A percentile compares a stretch with the other conserved stretches of the same genome.
Conservation (phyloP, 2,329 filamentous ascomycete genomes). For the Nakataea oryzae region DNA sequence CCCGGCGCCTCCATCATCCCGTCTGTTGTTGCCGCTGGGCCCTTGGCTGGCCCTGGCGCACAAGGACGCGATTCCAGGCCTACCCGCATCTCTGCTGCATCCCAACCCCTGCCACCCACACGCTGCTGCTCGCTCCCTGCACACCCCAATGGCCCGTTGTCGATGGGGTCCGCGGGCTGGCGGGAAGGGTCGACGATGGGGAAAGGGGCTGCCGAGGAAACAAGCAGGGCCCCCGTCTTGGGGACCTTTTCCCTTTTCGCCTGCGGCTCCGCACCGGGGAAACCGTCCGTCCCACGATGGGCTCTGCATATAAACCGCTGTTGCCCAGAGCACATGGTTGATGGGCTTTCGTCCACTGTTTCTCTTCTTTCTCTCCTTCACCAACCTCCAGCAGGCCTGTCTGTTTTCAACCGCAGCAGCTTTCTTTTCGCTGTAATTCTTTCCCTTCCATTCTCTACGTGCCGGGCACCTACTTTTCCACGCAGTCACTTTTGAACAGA, state of each 20-base stretch:
- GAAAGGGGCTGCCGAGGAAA: not conserved
- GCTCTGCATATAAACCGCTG: not conserved
- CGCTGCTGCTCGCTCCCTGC: not conserved
- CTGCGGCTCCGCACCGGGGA: not conserved
- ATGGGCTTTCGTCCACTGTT: not conserved
- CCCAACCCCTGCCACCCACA: no score
- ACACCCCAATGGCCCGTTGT: not conserved
- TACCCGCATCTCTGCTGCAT: no score
- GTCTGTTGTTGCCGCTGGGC: not conserved
- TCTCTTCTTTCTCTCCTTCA: not conserved
- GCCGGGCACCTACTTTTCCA: not conserved
- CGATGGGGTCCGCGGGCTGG: not conserved
- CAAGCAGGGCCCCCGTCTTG: not conserved
- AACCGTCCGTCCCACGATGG: not conserved
- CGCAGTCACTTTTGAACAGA: not conserved
- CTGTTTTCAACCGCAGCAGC: not conserved
- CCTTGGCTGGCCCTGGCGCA: not conserved
- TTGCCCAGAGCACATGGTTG: not conserved
- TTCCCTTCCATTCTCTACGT: not conserved
- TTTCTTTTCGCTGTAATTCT: not conserved
- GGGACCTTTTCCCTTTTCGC: not conserved
- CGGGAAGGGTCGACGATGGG: not conserved
- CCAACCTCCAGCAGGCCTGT: not conserved
- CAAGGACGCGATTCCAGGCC: no score
- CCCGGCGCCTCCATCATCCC: not conserved